Evolutionary conservation across 495 filamentous ascomycete species (phyloP).

Genomic region (Neurospora sp.): DNA sequence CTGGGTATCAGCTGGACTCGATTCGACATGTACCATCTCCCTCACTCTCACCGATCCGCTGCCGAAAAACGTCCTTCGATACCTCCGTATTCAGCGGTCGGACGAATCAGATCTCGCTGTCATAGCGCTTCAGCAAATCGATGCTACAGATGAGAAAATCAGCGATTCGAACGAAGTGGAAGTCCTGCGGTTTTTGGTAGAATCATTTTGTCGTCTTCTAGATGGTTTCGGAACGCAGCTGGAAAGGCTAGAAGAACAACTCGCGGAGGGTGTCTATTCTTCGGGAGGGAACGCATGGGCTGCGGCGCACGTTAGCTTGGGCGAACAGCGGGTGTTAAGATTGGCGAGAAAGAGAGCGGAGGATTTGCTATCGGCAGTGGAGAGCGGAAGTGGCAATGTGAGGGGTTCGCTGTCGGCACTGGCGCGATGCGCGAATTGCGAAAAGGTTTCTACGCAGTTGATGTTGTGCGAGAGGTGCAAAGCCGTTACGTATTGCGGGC

Average conservation of each 20-base stretch:
- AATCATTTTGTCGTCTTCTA: slow-evolving; percentile 21
- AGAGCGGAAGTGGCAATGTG: slow-evolving; percentile 16
- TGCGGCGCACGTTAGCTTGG: slow-evolving; percentile 25
- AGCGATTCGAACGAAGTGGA: slow-evolving; percentile 21
- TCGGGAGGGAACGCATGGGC: slow-evolving; percentile 24
- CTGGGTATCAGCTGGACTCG: slow-evolving; percentile 21
- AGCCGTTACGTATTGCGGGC: slow-evolving; percentile 17
- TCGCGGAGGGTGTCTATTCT: slow-evolving; percentile 23
- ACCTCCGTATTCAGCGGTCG: slow-evolving; percentile 22
- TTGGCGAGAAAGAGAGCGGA: slow-evolving; percentile 21
- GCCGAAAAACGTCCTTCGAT: slow-evolving; percentile 20
- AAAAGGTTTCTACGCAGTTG: slow-evolving; percentile 15
- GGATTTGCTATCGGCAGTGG: not conserved
- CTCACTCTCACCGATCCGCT: slow-evolving; percentile 25
- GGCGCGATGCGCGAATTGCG: slow-evolving; percentile 17
- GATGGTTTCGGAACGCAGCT: slow-evolving; percentile 18
- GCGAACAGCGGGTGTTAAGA: slow-evolving; percentile 26
- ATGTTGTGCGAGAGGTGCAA: slow-evolving; percentile 24
- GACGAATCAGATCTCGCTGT: slow-evolving; percentile 17
- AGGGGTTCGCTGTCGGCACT: not conserved
- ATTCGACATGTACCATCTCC: slow-evolving; percentile 20
- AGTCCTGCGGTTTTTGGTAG: slow-evolving; percentile 18
- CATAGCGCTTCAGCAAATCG: slow-evolving; percentile 9
- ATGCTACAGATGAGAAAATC: slow-evolving; percentile 15
- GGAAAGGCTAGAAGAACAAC: slow-evolving; percentile 24